phyloP scores from a whole-genome alignment of 345 rosid genomes.

The Salix viminalis region DNA sequence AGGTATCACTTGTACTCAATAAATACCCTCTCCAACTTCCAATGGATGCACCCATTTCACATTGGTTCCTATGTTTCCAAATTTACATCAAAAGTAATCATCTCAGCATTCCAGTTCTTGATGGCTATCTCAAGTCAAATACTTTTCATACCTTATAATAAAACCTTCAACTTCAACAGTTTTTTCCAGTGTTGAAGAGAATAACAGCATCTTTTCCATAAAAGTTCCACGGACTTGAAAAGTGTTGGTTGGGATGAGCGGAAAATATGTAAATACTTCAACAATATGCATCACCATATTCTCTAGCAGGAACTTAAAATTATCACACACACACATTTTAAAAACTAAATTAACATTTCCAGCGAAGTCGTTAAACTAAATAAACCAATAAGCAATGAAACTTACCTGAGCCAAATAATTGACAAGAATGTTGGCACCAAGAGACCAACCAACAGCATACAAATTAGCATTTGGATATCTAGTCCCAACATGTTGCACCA shows the following conservation, averaged over 20 bases:
- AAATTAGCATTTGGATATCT: conserved; percentile 73
- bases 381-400: background rate
- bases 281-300: background rate
- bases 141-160: background rate
- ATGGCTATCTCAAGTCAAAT: background rate
- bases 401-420: conserved; percentile 76
- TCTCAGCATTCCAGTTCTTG: background rate
- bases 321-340: background rate
- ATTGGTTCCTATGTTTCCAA: background rate
- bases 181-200: background rate
- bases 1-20: background rate
- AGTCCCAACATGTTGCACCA: conserved; percentile 48
- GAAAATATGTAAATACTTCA: background rate
- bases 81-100: background rate
- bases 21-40: background rate
- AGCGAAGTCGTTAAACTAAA: background rate
- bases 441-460: conserved; percentile 95
- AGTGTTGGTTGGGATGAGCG: background rate
- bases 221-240: background rate
- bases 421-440: conserved; percentile 89
- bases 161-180: background rate
- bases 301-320: background rate
- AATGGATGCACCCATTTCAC: background rate
- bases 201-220: background rate
- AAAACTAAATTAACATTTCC: too few species aligned